Base-by-base conservation (phyloP, 352 stramenopile species). In the Pythium monospermum region DNA sequence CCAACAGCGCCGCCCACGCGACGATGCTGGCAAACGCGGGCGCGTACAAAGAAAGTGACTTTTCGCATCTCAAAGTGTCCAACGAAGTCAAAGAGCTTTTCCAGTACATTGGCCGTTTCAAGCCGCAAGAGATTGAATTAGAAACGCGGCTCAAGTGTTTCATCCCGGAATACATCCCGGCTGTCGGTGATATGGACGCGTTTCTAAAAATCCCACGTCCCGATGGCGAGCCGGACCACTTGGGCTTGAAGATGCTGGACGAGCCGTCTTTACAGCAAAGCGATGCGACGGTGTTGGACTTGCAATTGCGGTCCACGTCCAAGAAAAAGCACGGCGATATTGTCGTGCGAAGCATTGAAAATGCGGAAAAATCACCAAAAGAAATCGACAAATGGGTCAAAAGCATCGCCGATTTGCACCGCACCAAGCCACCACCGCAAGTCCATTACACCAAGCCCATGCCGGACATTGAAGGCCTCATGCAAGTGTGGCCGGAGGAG, bases 181-280 rank as follows among this genome's bases (percentile, higher is more conserved):
- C 95, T 0, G 83, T 98, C 6, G 95, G 95, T 4, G 91, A 98
- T 33, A 97, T 98, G 74, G 95, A 99, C 60, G 76, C 93, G 8
- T 98, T 98, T 65, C 66, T 98, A 37, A 98, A 98, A 66, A 88
- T 98, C 32, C 91, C 92, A 22, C 85, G 92, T n/a, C 91, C 94
- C 5, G 91, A 98, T 62, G 77, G 73, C 12, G 76, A 96, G 40
- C 32, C 65, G 0, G 93, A 98, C 64, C 69, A 94, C 47, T 59
- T 98, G 4, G 95, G 93, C 0, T 77, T 98, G 38, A 97, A 94
- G 59, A 86, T 97, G 56, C 72, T 98, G 13, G 92, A 98, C 61
- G 95, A 98, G 56, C 93, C 94, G 11, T 82, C 77, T 21, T 64
- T 96, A 6, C 79, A 63, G 19, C 94, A 98, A 59, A 97, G 88